phyloP scores from a whole-genome alignment of 2,329 filamentous ascomycete species.

The Trichoderma cornu-damae region DNA sequence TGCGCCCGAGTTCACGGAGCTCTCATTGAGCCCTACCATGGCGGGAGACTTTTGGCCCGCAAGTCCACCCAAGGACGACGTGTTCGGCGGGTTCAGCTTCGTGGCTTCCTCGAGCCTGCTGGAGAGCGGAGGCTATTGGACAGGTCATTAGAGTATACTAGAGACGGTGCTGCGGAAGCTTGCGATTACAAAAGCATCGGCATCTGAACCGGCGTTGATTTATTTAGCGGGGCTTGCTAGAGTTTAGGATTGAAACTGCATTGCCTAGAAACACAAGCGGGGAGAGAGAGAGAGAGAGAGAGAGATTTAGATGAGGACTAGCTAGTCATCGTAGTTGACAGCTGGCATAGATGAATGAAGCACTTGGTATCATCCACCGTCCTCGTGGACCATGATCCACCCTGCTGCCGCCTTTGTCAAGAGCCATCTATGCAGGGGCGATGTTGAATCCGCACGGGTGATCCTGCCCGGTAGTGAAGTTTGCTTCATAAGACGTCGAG shows the following conservation, averaged over 20 bases:
- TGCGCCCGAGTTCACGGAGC: constrained; percentile 79
- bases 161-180: neutral
- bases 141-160: constrained; percentile 8
- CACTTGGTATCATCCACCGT: neutral
- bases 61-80: constrained; percentile 46
- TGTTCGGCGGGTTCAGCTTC: constrained; percentile 61
- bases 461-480: neutral
- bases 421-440: neutral
- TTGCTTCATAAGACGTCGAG: no score
- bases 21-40: constrained; percentile 71
- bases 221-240: neutral
- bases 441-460: neutral
- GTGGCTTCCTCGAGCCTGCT: constrained; percentile 55
- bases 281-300: no score
- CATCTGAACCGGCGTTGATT: constrained; percentile 7
- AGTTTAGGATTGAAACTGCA: neutral
- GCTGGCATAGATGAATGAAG: neutral
- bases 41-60: constrained; percentile 39
- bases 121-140: constrained; percentile 40
- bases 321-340: neutral
- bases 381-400: neutral
- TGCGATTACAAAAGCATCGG: neutral
- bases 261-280: neutral
- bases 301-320: neutral
- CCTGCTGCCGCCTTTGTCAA: neutral